phyloP scores from a whole-genome alignment of 768 basidiomycete genomes.

The Amanita rimosa region DNA sequence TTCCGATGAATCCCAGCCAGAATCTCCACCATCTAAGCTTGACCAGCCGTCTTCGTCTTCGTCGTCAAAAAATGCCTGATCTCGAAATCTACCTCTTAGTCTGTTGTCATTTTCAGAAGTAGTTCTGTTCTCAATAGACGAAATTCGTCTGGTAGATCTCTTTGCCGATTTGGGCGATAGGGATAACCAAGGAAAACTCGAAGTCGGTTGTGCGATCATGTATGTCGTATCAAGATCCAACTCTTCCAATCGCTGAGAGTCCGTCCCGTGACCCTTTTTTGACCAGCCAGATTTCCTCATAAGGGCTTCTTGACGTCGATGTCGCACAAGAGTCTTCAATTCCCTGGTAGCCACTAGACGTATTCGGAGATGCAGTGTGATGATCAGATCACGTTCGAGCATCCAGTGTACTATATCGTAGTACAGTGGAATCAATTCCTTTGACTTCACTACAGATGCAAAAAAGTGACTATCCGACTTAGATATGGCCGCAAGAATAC shows the following conservation, averaged over 20 bases:
- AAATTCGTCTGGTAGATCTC: slow-evolving; percentile 30
- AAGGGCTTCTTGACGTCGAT: slow-evolving; percentile 26
- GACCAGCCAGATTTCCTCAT: slow-evolving; percentile 14
- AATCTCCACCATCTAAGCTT: slow-evolving; percentile 26
- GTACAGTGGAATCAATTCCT: slow-evolving; percentile 59
- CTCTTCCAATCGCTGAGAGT: slow-evolving; percentile 6
- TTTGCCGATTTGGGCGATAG: slow-evolving; percentile 44
- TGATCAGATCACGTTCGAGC: slow-evolving; percentile 75
- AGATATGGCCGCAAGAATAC: slow-evolving; percentile 58
- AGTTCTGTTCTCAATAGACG: slow-evolving; percentile 38
- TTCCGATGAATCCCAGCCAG: slow-evolving; percentile 38
- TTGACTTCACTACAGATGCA: slow-evolving; percentile 60
- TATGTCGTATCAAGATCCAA: slow-evolving; percentile 6
- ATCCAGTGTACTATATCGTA: slow-evolving; percentile 86
- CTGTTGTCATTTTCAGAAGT: slow-evolving; percentile 8
- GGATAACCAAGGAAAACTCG: slow-evolving; percentile 34
- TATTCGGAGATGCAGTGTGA: slow-evolving; percentile 77
- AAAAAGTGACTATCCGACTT: slow-evolving; percentile 68
- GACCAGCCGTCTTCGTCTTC: slow-evolving; percentile 24
- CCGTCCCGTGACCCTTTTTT: slow-evolving; percentile 6
- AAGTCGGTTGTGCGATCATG: slow-evolving; percentile 7
- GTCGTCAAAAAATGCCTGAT: slow-evolving; percentile 14
- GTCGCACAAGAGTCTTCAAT: slow-evolving; percentile 62
- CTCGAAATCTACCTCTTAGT: slow-evolving; percentile 7
- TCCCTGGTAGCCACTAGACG: slow-evolving; percentile 71